phyloP scores from a whole-genome alignment of 176 grass and related monocot species.

The Triticum aestivum region IWGSC_CS_RefSeq_v2.1 NC_057813.1:162165773-162166272 shows the following conservation, averaged over 20 bases:
- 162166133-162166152: not conserved
- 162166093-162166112: constrained; percentile 24
- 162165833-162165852: constrained; percentile 51
- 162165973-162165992: too few species aligned
- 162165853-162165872: constrained; percentile 60
- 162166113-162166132: not conserved
- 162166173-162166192: not conserved
- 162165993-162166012: not conserved
- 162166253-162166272: not conserved
- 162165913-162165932: not conserved
- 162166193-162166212: not conserved
- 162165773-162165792: constrained; percentile 49
- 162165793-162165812: constrained; percentile 42
- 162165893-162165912: not conserved
- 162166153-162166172: not conserved
- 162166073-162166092: constrained; percentile 49
- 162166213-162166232: not conserved
- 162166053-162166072: constrained; percentile 51
- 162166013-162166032: constrained; percentile 67
- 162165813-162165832: constrained; percentile 56
- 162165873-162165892: constrained; percentile 21
- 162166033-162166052: constrained; percentile 67
- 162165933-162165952: not conserved
- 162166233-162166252: not conserved
- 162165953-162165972: not conserved